Conservation (phyloP, 202 grass and related monocot genomes). For the Sporobolus alterniflorus region DNA sequence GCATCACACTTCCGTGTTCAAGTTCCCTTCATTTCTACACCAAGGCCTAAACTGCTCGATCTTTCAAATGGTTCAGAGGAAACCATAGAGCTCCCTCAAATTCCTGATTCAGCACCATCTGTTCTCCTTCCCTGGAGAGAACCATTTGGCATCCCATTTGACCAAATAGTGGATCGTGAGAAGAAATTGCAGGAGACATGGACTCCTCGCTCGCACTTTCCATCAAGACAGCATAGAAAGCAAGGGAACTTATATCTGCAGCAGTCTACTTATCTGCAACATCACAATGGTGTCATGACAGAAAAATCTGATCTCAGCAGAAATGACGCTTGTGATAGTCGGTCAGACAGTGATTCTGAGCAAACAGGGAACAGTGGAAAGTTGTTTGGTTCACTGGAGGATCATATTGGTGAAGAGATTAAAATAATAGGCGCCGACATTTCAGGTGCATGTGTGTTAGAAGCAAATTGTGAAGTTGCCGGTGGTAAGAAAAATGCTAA, state of each 20-base stretch:
- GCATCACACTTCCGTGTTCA: conserved; percentile 41
- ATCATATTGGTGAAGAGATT: conserved; percentile 32
- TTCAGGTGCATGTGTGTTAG: conserved; percentile 29
- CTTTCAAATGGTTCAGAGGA: conserved; percentile 46
- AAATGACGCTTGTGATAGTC: conserved; percentile 2
- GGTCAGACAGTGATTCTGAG: conserved; percentile 13
- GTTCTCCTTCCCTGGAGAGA: conserved; percentile 35
- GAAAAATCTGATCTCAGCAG: conserved; percentile 34
- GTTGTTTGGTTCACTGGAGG: conserved; percentile 48
- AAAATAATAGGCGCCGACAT: conserved; percentile 26
- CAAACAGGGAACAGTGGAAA: conserved; percentile 21
- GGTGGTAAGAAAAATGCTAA: background rate
- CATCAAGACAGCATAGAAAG: conserved; percentile 30
- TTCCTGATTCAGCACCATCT: conserved; percentile 71
- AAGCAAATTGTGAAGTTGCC: conserved; percentile 19
- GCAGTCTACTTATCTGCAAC: background rate
- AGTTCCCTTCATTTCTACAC: conserved; percentile 53
- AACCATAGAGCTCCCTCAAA: conserved; percentile 40
- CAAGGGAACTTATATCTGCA: conserved; percentile 16
- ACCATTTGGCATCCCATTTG: conserved; percentile 43
- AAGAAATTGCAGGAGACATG: conserved; percentile 33
- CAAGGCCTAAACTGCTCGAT: conserved; percentile 35
- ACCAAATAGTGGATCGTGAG: conserved; percentile 23
- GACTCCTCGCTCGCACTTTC: conserved; percentile 30
- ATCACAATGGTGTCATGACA: background rate